These are phyloP conservation scores for Sonneratia alba DNA, from an alignment of 345 rosid genomes.

Conservation along the genomic window DNA sequence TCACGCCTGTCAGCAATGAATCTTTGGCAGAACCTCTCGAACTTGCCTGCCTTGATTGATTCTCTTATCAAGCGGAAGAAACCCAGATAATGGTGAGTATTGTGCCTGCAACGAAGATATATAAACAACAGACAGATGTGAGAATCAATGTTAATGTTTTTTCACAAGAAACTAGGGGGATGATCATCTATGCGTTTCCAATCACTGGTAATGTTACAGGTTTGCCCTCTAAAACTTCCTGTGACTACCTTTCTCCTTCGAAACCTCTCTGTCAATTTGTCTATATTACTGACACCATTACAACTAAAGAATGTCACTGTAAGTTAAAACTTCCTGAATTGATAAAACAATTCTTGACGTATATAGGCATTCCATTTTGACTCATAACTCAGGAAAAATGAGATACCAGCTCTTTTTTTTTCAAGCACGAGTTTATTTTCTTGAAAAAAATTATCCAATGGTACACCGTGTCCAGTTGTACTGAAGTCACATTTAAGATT, in stretches of 20 bases:
- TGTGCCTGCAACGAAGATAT: conserved; percentile 40
- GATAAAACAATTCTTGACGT: background rate
- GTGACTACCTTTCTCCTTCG: background rate
- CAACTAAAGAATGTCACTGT: background rate
- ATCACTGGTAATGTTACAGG: background rate
- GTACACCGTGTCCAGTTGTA: background rate
- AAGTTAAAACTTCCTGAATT: background rate
- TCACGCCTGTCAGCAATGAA: conserved; percentile 32
- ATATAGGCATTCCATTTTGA: background rate
- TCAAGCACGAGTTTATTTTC: background rate
- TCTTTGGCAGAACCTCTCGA: conserved; percentile 32
- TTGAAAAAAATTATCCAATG: background rate
- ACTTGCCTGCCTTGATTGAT: conserved; percentile 45
- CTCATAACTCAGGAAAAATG: background rate
- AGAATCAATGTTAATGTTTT: background rate
- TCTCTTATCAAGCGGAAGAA: conserved; percentile 49
- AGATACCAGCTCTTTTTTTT: background rate
- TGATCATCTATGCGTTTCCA: background rate
- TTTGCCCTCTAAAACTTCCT: background rate
- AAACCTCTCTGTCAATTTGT: background rate
- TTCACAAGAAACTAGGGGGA: background rate
- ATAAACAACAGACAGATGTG: background rate
- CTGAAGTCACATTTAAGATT: background rate
- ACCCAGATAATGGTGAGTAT: conserved; percentile 59
- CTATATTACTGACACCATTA: background rate